phyloP scores from a whole-genome alignment of 129 eudicot genomes.

The Arctium lappa region DNA sequence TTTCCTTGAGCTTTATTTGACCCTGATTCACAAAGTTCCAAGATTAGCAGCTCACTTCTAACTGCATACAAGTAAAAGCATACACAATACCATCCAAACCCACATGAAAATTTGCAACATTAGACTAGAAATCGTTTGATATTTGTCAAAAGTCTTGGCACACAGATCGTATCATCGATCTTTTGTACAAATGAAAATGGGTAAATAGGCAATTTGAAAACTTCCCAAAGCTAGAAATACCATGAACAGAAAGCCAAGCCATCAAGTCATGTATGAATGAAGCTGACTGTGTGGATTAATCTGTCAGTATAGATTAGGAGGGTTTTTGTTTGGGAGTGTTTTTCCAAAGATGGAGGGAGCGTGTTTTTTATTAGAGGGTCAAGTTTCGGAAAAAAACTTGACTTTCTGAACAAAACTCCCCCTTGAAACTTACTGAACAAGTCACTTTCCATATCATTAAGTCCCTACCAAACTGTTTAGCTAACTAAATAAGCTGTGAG shows the following conservation, averaged over 20 bases:
- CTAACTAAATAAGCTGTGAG: neutral
- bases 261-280: neutral
- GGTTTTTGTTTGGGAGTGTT: neutral
- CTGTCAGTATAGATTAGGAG: neutral
- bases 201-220: neutral
- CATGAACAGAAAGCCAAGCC: neutral
- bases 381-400: neutral
- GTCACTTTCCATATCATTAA: neutral
- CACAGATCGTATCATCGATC: neutral
- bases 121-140: neutral
- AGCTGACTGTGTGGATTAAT: neutral
- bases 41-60: slow-evolving; percentile 1
- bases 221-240: neutral
- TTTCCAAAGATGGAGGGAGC: neutral
- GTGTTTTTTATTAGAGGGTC: neutral
- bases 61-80: neutral
- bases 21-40: slow-evolving; percentile 38
- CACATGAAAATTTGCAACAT: neutral
- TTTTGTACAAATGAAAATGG: neutral
- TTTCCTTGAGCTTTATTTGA: slow-evolving; percentile 66
- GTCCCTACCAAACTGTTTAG: neutral
- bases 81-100: slow-evolving; percentile 9
- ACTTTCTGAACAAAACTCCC: neutral
- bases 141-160: neutral
- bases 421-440: neutral